Percentiles rank a stretch among this genome's conserved stretches.
phyloP scores from a whole-genome alignment of 441 rosid species.

The Gossypium aridum region DNA sequence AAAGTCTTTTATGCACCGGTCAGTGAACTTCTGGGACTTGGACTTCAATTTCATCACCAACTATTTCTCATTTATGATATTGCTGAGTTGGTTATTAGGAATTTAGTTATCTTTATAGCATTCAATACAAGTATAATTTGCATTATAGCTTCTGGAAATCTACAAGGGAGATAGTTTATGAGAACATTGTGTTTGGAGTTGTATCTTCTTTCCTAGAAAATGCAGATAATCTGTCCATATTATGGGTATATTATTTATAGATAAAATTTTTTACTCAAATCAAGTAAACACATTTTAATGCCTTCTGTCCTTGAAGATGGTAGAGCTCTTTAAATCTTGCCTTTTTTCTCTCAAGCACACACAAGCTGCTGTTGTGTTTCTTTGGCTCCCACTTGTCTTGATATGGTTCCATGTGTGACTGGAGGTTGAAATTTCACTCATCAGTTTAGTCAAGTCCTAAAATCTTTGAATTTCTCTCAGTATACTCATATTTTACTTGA shows the following conservation, averaged over 20 bases:
- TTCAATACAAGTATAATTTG: not conserved
- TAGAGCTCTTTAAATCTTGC: not conserved
- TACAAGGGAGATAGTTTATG: not conserved
- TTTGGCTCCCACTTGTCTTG: conserved; percentile 12
- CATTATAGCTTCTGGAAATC: not conserved
- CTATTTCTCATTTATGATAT: conserved; percentile 3
- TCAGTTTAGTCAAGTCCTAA: not conserved
- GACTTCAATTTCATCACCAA: not conserved
- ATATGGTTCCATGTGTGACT: not conserved
- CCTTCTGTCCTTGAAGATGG: not conserved
- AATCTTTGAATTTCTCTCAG: not conserved
- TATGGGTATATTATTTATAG: not conserved
- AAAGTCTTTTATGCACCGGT: conserved; percentile 99
- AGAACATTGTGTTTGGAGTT: not conserved
- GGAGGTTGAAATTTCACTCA: conserved; percentile 13
- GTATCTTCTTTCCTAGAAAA: not conserved
- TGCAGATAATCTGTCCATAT: not conserved
- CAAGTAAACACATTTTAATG: not conserved
- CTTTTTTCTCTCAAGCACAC: not conserved
- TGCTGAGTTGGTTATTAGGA: not conserved
- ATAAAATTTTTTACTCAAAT: not conserved
- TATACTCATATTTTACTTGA: conserved; percentile 5
- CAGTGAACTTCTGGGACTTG: conserved; percentile 24
- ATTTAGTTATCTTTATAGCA: not conserved
- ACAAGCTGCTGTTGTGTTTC: not conserved